Conservation (phyloP, 75 land plant genomes). For the Adiantum capillusveneris region DNA sequence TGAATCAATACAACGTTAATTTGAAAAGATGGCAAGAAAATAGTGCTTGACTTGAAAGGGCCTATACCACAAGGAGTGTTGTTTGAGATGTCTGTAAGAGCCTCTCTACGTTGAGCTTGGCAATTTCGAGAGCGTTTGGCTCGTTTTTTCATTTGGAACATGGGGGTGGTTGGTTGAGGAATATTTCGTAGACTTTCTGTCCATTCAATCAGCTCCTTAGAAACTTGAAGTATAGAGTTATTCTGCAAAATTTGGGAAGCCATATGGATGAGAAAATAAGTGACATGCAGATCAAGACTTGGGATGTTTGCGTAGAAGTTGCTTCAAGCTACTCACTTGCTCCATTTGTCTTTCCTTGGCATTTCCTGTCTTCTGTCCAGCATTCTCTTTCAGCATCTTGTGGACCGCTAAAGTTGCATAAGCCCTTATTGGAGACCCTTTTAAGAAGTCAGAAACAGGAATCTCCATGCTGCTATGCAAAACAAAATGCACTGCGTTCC, state of each 20-base stretch:
- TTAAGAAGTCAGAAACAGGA: conserved; percentile 24
- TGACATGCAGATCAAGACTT: neutral
- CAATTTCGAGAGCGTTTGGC: neutral
- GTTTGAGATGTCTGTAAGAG: conserved; percentile 15
- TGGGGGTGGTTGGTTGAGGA: conserved; percentile 11
- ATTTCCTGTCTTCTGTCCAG: neutral
- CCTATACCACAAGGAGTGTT: neutral
- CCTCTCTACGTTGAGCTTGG: conserved; percentile 5
- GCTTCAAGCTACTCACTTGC: neutral
- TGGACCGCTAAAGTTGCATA: conserved; percentile 42
- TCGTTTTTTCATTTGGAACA: neutral
- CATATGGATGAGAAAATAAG: no score
- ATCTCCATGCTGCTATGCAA: conserved; percentile 2
- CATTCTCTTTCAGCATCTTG: conserved; percentile 20
- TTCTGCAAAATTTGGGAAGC: neutral
- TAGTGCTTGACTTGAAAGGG: no score
- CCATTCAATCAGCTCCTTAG: conserved; percentile 15
- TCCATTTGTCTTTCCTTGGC: neutral
- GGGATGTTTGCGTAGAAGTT: neutral
- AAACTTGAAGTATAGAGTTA: neutral
- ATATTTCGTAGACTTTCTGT: neutral
- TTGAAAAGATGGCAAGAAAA: no score
- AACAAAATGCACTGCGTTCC: conserved; percentile 22
- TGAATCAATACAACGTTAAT: no score
- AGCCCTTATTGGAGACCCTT: conserved; percentile 39